These are phyloP conservation scores for Fusarium zealandicum DNA, from an alignment of 2,329 filamentous ascomycete species.

Conservation along the genomic window DNA sequence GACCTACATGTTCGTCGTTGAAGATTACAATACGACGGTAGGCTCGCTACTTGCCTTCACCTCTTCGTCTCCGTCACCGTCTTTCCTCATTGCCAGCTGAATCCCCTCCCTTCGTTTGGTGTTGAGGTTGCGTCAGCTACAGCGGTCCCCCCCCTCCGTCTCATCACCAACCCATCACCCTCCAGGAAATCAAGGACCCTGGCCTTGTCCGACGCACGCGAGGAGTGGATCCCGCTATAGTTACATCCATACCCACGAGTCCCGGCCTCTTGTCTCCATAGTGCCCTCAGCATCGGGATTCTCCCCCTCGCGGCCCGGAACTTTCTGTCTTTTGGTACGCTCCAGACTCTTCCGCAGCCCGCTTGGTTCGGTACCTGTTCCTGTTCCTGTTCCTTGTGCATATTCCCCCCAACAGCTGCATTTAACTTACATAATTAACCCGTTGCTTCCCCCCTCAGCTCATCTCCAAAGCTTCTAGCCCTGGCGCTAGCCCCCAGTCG, in stretches of 20 bases:
- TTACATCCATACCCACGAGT: slow-evolving; percentile 25
- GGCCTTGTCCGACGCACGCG: slow-evolving; percentile 33
- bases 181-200: slow-evolving; percentile 19
- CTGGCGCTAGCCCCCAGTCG: slow-evolving; percentile 11
- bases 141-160: background rate
- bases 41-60: background rate
- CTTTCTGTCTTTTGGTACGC: background rate
- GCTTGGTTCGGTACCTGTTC: slow-evolving; percentile 9
- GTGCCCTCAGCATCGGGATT: slow-evolving; percentile 32
- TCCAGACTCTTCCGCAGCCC: slow-evolving; percentile 21
- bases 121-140: slow-evolving; percentile 7
- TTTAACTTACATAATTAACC: slow-evolving; percentile 2
- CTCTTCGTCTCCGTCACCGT: slow-evolving; percentile 1
- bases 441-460: background rate
- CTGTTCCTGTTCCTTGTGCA: slow-evolving; percentile 19
- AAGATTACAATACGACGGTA: slow-evolving; percentile 28
- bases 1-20: slow-evolving; percentile 9
- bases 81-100: background rate
- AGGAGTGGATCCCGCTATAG: slow-evolving; percentile 33
- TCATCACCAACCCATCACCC: slow-evolving; percentile 4
- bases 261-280: slow-evolving; percentile 27
- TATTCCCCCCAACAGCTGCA: background rate
- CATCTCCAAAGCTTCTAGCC: background rate
- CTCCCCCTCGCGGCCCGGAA: slow-evolving; percentile 7
- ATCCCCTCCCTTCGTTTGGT: slow-evolving; percentile 7